Conservation (phyloP, 2,329 filamentous ascomycete species). For the Hirsutella rhossiliensis region DNA sequence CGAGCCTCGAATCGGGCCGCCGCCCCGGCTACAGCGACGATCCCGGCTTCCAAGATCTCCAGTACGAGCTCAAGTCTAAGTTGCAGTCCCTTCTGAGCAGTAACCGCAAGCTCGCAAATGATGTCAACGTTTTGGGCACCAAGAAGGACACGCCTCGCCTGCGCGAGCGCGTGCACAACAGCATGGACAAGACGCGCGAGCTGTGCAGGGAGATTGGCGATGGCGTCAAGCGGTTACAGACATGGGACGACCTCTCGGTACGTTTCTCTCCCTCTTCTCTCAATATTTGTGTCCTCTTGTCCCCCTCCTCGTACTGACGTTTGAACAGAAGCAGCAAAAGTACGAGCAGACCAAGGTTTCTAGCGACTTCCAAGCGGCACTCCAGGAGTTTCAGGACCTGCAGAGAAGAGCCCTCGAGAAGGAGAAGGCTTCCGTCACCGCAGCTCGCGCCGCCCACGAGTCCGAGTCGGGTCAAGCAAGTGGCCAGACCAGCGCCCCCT, state of each 20-base stretch:
- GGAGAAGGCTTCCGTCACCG: constrained; percentile 73
- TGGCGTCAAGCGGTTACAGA: constrained; percentile 82
- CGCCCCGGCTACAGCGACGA: constrained; percentile 79
- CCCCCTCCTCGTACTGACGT: background rate
- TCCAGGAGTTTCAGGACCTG: constrained; percentile 86
- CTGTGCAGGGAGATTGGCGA: constrained; percentile 89
- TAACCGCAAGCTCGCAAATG: constrained; percentile 71
- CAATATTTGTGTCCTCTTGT: no score
- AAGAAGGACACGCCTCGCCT: constrained; percentile 84
- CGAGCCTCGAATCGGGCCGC: constrained; percentile 64
- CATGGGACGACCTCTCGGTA: constrained; percentile 75
- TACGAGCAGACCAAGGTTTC: constrained; percentile 94
- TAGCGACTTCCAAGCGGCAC: constrained; percentile 78
- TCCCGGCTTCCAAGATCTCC: constrained; percentile 77
- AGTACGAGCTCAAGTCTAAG: constrained; percentile 73
- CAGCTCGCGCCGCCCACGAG: constrained; percentile 70
- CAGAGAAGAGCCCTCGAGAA: constrained; percentile 87
- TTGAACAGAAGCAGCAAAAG: constrained; percentile 71
- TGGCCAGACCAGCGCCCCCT: constrained; percentile 22
- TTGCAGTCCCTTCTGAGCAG: constrained; percentile 83
- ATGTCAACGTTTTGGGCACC: constrained; percentile 77
- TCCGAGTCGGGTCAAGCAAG: constrained; percentile 30
- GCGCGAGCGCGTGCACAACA: constrained; percentile 77
- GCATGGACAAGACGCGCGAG: constrained; percentile 74
- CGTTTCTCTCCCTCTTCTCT: constrained; percentile 11